phyloP scores from a whole-genome alignment of 2,329 filamentous ascomycete species.

The Scorias spongiosa region DNA sequence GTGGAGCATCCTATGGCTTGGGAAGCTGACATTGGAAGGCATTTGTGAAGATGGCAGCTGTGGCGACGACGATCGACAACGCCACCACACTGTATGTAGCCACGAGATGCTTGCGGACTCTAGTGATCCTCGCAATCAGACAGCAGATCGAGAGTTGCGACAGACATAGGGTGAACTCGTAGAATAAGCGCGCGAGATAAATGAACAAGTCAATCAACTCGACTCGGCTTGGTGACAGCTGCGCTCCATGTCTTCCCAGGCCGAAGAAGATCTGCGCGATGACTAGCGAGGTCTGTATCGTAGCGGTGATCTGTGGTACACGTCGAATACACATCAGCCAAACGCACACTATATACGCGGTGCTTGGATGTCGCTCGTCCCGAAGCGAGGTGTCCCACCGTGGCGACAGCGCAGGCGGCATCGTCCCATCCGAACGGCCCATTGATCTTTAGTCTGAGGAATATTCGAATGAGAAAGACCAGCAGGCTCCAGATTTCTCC shows the following conservation, averaged over 20 bases:
- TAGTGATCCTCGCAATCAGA: slow-evolving; percentile 14
- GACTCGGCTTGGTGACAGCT: slow-evolving; percentile 1
- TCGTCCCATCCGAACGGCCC: slow-evolving; percentile 17
- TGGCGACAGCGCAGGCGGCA: slow-evolving; percentile 11
- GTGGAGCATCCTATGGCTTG: slow-evolving; percentile 9
- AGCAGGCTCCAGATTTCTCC: slow-evolving; percentile 11
- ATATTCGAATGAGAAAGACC: slow-evolving; percentile 13
- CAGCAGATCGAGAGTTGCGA: slow-evolving; percentile 13
- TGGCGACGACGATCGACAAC: not conserved
- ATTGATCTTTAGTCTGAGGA: slow-evolving; percentile 15
- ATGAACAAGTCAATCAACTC: slow-evolving; percentile 5
- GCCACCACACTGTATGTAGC: slow-evolving; percentile 3
- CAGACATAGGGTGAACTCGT: slow-evolving; percentile 6
- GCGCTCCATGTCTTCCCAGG: slow-evolving; percentile 6
- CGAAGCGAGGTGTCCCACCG: slow-evolving; percentile 1
- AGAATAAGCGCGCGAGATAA: slow-evolving; percentile 9
- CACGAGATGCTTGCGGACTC: slow-evolving; percentile 6
- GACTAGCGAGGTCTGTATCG: slow-evolving; percentile 5
- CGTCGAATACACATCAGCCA: too few relatives aligned
- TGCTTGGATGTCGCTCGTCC: not conserved
- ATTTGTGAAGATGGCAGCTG: slow-evolving; percentile 5
- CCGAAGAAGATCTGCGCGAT: slow-evolving; percentile 10
- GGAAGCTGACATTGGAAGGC: slow-evolving; percentile 13
- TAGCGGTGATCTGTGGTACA: not conserved
- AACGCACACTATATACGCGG: not conserved